Evolutionary conservation across 2,329 filamentous ascomycete species (phyloP).

Genomic region (Akanthomyces uredinophilus): DNA sequence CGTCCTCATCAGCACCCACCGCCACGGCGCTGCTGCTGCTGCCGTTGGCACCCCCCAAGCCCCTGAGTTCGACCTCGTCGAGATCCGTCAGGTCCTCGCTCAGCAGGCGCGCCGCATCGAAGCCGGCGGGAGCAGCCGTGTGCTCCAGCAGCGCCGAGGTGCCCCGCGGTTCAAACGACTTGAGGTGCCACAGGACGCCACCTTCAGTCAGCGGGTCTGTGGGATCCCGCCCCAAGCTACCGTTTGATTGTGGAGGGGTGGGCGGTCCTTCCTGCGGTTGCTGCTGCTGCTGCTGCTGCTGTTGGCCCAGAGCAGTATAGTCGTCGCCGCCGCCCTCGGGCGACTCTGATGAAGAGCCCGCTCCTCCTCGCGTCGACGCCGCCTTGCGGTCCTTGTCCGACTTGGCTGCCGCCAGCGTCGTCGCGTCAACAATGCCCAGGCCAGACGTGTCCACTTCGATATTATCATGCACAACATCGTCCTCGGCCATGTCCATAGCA

Average conservation of each 20-base stretch:
- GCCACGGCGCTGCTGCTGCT: slow-evolving; percentile 38
- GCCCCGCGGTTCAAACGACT: slow-evolving; percentile 71
- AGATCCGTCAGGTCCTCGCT: slow-evolving; percentile 89
- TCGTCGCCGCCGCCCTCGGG: slow-evolving; percentile 46
- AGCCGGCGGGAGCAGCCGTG: slow-evolving; percentile 24
- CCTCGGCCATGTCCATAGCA: slow-evolving; percentile 33
- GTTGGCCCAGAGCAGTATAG: slow-evolving; percentile 28
- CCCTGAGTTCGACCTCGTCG: slow-evolving; percentile 83
- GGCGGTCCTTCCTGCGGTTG: slow-evolving; percentile 40
- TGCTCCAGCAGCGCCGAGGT: slow-evolving; percentile 74
- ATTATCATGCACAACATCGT: slow-evolving; percentile 34
- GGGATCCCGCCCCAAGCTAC: slow-evolving; percentile 46
- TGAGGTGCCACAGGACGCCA: slow-evolving; percentile 83
- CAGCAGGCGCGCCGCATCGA: slow-evolving; percentile 61
- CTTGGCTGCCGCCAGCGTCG: slow-evolving; percentile 10
- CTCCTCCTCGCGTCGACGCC: slow-evolving; percentile 20
- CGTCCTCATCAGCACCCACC: not conserved
- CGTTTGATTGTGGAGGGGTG: slow-evolving; percentile 63
- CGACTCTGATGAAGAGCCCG: slow-evolving; percentile 35
- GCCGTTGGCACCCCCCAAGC: slow-evolving; percentile 46
- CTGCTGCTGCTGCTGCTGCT: not conserved
- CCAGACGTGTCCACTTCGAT: slow-evolving; percentile 44
- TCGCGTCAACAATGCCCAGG: slow-evolving; percentile 24
- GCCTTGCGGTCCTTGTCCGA: slow-evolving; percentile 21
- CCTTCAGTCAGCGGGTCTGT: slow-evolving; percentile 60